Evolutionary conservation across 164 flowering plant species (phyloP).

Genomic region (Tetracentron sinense): DNA sequence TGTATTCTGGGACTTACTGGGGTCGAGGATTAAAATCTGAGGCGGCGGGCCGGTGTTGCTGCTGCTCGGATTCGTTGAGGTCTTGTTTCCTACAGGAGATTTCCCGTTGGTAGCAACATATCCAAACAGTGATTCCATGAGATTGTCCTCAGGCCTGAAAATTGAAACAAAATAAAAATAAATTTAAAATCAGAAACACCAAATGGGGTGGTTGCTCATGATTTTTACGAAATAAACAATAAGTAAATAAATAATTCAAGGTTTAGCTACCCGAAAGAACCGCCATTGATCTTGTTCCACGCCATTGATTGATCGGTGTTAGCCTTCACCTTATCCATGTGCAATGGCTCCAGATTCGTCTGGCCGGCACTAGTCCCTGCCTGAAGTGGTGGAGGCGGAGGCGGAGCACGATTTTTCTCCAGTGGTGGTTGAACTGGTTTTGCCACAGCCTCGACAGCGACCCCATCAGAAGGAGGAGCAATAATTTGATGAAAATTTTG

Average conservation of each 20-base stretch:
- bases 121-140: constrained; percentile 94
- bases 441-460: background rate
- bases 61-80: constrained; percentile 13
- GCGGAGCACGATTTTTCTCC: constrained; percentile 21
- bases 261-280: constrained; percentile 71
- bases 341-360: constrained; percentile 76
- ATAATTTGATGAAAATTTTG: background rate
- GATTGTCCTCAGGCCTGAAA: constrained; percentile 70
- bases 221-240: too few species aligned
- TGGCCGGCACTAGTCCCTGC: constrained; percentile 20
- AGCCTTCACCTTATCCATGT: constrained; percentile 78
- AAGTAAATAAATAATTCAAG: too few species aligned
- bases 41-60: constrained; percentile 27
- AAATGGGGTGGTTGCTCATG: background rate
- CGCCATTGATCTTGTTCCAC: constrained; percentile 69
- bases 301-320: constrained; percentile 78
- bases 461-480: background rate
- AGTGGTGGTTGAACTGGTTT: constrained; percentile 24
- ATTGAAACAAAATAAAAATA: background rate
- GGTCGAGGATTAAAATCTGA: constrained; percentile 62
- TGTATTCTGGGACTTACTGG: constrained; percentile 61
- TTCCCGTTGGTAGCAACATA: constrained; percentile 53
- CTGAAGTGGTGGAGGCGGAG: constrained; percentile 36
- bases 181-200: too few species aligned
- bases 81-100: constrained; percentile 21